These are phyloP conservation scores for Coemansia sp. DNA, from an alignment of 192 early-diverging fungal genomes.

Conservation along the genomic window DNA sequence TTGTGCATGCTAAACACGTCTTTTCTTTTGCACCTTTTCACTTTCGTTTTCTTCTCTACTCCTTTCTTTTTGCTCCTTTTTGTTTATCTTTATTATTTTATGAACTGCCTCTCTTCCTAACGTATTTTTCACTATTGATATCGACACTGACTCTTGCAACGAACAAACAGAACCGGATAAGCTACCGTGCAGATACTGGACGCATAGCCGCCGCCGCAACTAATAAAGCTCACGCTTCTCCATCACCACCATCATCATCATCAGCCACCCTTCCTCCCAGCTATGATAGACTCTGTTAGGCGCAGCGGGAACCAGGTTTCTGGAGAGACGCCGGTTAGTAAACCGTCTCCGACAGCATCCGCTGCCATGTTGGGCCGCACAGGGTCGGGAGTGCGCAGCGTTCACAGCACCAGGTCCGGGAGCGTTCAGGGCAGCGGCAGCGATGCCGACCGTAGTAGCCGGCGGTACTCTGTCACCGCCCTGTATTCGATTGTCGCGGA, in stretches of 20 bases:
- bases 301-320: constrained; percentile 27
- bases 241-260: no score
- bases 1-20: not conserved
- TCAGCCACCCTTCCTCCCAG: no score
- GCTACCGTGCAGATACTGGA: not conserved
- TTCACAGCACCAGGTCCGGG: constrained; percentile 24
- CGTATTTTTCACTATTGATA: constrained; percentile 6
- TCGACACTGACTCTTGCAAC: not conserved
- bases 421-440: constrained; percentile 22
- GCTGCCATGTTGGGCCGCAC: constrained; percentile 25
- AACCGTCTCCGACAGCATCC: constrained; percentile 12
- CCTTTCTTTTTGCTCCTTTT: not conserved
- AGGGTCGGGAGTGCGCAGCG: constrained; percentile 21
- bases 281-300: constrained; percentile 47
- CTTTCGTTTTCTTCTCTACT: not conserved
- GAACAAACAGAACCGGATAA: not conserved
- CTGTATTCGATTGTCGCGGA: constrained; percentile 85
- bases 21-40: constrained; percentile 4
- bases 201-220: not conserved
- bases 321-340: constrained; percentile 21
- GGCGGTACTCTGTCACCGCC: constrained; percentile 69
- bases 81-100: constrained; percentile 8
- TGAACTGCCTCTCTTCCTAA: constrained; percentile 4
- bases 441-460: constrained; percentile 59
- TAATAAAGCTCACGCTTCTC: not conserved